A percentile compares a stretch with the other conserved stretches of the same genome.
Conservation (phyloP, 2,329 filamentous ascomycete species). For the Boeremia lycopersici region DNA sequence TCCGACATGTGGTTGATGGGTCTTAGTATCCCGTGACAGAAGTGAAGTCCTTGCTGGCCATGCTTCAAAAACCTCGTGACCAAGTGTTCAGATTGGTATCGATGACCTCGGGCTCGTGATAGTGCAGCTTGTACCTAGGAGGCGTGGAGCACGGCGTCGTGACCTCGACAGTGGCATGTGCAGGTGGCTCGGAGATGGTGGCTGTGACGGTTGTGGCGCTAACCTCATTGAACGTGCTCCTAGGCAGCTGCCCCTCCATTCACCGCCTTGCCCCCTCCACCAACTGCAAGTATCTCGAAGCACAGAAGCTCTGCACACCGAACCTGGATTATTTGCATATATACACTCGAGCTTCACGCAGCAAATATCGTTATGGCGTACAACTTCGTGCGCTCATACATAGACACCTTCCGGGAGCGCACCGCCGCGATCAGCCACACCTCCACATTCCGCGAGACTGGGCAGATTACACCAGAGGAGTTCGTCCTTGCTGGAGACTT, state of each 20-base stretch:
- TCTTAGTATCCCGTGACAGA: not conserved
- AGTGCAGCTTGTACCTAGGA: not conserved
- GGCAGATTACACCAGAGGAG: constrained; percentile 96
- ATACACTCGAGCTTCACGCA: not conserved
- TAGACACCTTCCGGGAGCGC: constrained; percentile 89
- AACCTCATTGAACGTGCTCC: not conserved
- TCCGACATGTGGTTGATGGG: not conserved
- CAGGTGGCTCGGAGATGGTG: not conserved
- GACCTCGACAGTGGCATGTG: not conserved
- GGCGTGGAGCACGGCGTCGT: not conserved
- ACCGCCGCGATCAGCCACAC: constrained; percentile 88
- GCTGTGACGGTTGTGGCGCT: not conserved
- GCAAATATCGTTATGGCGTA: constrained; percentile 70
- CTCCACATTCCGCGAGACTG: constrained; percentile 91
- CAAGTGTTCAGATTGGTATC: too few species aligned
- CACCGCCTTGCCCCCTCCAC: not conserved
- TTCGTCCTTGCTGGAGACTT: constrained; percentile 96
- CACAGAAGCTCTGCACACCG: not conserved
- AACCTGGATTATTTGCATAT: not conserved
- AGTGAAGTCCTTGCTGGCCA: not conserved
- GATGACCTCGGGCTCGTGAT: constrained; percentile 8
- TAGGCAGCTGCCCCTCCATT: constrained; percentile 15
- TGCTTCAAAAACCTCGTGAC: not conserved
- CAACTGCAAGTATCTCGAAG: not conserved
- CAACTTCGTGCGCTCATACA: constrained; percentile 77